These are phyloP conservation scores for Pestalotiopsis fici DNA, from an alignment of 2,329 filamentous ascomycete species.

Conservation along the genomic window DNA sequence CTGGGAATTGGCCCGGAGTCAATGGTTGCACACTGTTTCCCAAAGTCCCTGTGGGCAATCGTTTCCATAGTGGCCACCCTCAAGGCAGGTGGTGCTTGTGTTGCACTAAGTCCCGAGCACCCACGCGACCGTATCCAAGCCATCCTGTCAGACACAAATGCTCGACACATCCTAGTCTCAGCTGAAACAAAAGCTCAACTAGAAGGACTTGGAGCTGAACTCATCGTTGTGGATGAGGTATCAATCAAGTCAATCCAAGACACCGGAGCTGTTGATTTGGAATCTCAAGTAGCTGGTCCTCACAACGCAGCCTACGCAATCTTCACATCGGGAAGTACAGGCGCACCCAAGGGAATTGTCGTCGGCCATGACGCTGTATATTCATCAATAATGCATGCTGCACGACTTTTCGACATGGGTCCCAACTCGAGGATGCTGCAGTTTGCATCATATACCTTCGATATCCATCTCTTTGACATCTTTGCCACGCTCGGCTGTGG, in stretches of 20 bases:
- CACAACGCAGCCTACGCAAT: constrained; percentile 10
- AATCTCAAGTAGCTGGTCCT: neutral
- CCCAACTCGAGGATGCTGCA: constrained; percentile 18
- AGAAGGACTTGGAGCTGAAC: neutral
- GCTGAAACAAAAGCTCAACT: neutral
- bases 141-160: constrained; percentile 26
- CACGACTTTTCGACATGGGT: neutral
- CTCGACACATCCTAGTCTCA: constrained; percentile 8
- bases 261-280: neutral
- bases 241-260: neutral
- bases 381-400: neutral
- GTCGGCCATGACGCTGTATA: neutral
- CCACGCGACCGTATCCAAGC: constrained; percentile 34
- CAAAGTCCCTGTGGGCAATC: constrained; percentile 33
- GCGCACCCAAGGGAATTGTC: constrained; percentile 13
- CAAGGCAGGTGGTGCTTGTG: constrained; percentile 33
- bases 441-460: constrained; percentile 38
- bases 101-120: constrained; percentile 36
- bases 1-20: constrained; percentile 27
- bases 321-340: constrained; percentile 12
- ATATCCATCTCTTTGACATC: constrained; percentile 39
- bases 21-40: constrained; percentile 33
- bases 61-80: constrained; percentile 34
- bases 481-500: constrained; percentile 37
- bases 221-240: neutral